Evolutionary conservation across 106 monocot species (phyloP), one percentile per base, ranked within the genome.

Genomic region (Amphibolis antarctica): DNA sequence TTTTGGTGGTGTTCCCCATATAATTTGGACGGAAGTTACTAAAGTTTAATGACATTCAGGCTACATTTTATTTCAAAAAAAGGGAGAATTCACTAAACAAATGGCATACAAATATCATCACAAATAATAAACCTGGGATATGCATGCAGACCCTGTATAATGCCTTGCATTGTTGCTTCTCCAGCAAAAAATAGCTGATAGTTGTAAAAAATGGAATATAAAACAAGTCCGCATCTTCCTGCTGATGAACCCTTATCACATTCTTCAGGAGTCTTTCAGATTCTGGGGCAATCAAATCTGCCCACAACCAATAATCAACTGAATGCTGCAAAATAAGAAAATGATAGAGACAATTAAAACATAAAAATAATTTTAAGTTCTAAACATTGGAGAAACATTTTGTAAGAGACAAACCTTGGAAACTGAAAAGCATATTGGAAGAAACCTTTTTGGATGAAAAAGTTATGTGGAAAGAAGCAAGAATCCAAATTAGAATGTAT

Each of bases 161-260:
- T 77, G 85, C 67, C 70, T 93, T 93, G 85, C 89, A 93, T 56
- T 93, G 80, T 60, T 89, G 89, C 73, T 71, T 86, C 67, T 89
- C 93, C 60, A 93, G 79, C 48, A 93, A 73, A 67, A 93, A 93
- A 61, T 73, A 89, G 81, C 86, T 86, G 31, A 96, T 96, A 4
- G 89, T 96, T n/a, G 94, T 86, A 71, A 96, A 96, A 62, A 96
- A 86, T 65, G 93, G 93, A 51, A 93, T 86, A 74, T 89, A 93
- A 67, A 93, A 93, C 42, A 93, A 30, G 71, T 93, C 89, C 25
- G 93, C 93, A 65, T 93, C 93, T 70, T 93, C 86, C 79, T 85
- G 93, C 36, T 26, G 56, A 42, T 79, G 68, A 68, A 93, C 89
- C 60, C 86, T 81, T 50, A 81, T 53, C 21, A 86, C 85, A 79